Evolutionary conservation across 345 rosid species (phyloP).

Genomic region (Eucalyptus paniculata): DNA sequence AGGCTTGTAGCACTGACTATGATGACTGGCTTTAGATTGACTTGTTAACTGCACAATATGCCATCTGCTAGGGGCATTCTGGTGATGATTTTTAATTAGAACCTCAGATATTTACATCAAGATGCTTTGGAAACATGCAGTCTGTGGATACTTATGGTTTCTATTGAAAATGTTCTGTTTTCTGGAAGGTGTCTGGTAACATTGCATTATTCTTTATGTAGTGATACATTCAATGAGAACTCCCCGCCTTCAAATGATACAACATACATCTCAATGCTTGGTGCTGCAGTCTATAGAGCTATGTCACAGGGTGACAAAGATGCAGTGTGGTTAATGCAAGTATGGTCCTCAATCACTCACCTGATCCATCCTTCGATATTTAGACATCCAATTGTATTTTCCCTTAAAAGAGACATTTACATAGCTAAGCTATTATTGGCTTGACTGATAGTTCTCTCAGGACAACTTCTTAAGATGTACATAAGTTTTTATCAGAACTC

Average conservation of each 20-base stretch:
- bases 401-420: background rate
- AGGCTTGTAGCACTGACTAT: background rate
- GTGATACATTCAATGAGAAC: slow-evolving; percentile 96
- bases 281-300: slow-evolving; percentile 86
- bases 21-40: background rate
- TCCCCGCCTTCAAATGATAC: slow-evolving; percentile 81
- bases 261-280: slow-evolving; percentile 63
- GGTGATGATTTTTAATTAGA: background rate
- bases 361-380: background rate
- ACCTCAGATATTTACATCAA: background rate
- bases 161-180: background rate
- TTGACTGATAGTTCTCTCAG: background rate
- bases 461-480: background rate
- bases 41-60: background rate
- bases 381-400: background rate
- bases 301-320: slow-evolving; percentile 79
- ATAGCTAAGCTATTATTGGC: background rate
- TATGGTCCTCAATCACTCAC: slow-evolving; percentile 9
- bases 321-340: slow-evolving; percentile 99
- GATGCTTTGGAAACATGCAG: background rate
- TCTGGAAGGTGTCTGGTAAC: background rate
- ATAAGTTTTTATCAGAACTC: background rate
- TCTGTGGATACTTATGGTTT: background rate
- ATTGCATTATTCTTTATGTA: slow-evolving; percentile 17
- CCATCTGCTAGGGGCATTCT: background rate